These are phyloP conservation scores for Spergularia azorica DNA, from an alignment of 179 eudicot genomes.

Conservation along the genomic window DNA sequence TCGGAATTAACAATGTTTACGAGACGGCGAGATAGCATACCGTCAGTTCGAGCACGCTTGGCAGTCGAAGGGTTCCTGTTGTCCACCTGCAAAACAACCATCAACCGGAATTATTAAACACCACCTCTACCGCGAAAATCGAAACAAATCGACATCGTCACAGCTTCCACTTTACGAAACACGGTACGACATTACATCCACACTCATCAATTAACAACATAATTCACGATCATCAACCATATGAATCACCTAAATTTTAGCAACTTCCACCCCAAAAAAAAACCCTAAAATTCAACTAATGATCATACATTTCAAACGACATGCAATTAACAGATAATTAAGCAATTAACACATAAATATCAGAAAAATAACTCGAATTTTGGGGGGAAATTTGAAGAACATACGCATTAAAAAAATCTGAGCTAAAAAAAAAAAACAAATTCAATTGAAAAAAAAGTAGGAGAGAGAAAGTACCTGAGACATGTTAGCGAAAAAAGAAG, in stretches of 20 bases:
- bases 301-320: not conserved
- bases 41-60: constrained; percentile 94
- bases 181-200: not conserved
- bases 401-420: not conserved
- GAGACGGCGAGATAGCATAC: constrained; percentile 30
- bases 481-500: constrained; percentile 22
- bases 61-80: constrained; percentile 81
- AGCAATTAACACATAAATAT: not conserved
- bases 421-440: not conserved
- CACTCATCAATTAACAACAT: not conserved
- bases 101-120: not conserved
- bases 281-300: constrained; percentile 10
- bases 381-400: not conserved
- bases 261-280: not conserved
- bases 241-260: not conserved
- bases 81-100: constrained; percentile 56
- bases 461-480: constrained; percentile 34
- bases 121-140: not conserved
- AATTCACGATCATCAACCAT: not conserved
- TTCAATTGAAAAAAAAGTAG: not conserved
- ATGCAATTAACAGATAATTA: not conserved
- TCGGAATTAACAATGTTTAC: too few relatives aligned
- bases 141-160: not conserved
- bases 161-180: not conserved
- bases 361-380: not conserved